phyloP scores from a whole-genome alignment of 2,329 filamentous ascomycete species.

The Cercospora nicotianae region DNA sequence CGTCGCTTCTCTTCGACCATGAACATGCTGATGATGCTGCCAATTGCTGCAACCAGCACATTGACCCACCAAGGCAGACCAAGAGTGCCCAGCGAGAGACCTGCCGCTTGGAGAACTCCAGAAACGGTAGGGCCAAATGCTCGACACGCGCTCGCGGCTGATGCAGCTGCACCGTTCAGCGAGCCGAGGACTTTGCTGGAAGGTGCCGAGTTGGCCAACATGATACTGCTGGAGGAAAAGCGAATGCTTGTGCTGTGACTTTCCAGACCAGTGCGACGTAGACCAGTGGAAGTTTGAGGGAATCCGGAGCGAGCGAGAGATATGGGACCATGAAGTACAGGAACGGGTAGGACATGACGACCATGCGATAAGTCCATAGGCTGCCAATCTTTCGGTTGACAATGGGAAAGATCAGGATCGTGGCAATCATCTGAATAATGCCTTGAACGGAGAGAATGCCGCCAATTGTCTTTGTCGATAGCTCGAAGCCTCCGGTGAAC shows the following conservation, averaged over 20 bases:
- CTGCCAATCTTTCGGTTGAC: slow-evolving; percentile 74
- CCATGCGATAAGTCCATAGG: slow-evolving; percentile 76
- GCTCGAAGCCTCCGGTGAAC: slow-evolving; percentile 82
- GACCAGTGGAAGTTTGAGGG: slow-evolving; percentile 70
- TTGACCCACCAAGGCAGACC: slow-evolving; percentile 93
- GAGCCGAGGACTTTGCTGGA: slow-evolving; percentile 82
- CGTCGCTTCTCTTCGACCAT: slow-evolving; percentile 51
- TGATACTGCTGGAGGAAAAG: slow-evolving; percentile 85
- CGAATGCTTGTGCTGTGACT: slow-evolving; percentile 86
- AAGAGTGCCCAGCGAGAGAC: slow-evolving; percentile 76
- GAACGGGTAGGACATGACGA: slow-evolving; percentile 79
- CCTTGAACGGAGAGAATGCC: slow-evolving; percentile 87
- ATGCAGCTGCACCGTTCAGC: slow-evolving; percentile 89
- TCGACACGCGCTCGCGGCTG: slow-evolving; percentile 82
- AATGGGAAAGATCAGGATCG: slow-evolving; percentile 78
- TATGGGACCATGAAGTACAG: slow-evolving; percentile 89
- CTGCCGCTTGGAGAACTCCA: slow-evolving; percentile 78
- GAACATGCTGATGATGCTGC: slow-evolving; percentile 71
- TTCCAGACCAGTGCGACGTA: slow-evolving; percentile 83
- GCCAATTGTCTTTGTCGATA: slow-evolving; percentile 81
- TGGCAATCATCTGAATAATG: slow-evolving; percentile 82
- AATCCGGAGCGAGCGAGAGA: slow-evolving; percentile 75
- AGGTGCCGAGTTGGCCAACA: slow-evolving; percentile 84
- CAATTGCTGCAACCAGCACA: slow-evolving; percentile 71
- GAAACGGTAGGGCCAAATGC: slow-evolving; percentile 88